phyloP scores from a whole-genome alignment of 805 yeast species.

The Kluyveromyces wickerhamii region DNA sequence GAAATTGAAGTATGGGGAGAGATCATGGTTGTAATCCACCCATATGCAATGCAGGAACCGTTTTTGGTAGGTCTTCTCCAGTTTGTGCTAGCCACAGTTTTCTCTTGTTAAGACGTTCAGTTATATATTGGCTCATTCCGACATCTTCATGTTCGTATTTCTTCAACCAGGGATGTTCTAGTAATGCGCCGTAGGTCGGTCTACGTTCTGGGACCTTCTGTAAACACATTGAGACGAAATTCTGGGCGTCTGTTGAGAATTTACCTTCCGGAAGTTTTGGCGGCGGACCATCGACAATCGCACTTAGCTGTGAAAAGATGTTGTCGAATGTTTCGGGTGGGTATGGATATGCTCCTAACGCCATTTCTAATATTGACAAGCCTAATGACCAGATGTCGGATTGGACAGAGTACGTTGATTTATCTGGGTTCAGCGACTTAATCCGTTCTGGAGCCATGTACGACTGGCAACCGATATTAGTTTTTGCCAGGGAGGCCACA shows the following conservation, averaged over 20 bases:
- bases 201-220: constrained; percentile 74
- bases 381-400: constrained; percentile 96
- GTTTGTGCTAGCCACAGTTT: constrained; percentile 22
- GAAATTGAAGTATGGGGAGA: too few relatives aligned
- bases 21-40: constrained; percentile 26
- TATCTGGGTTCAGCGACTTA: constrained; percentile 64
- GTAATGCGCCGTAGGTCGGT: constrained; percentile 69
- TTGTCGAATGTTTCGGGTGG: constrained; percentile 89
- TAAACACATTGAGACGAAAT: constrained; percentile 70
- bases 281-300: constrained; percentile 93
- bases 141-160: constrained; percentile 38
- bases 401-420: constrained; percentile 79
- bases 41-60: constrained; percentile 31
- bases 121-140: constrained; percentile 32
- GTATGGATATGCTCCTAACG: constrained; percentile 90
- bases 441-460: constrained; percentile 99
- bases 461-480: constrained; percentile 95
- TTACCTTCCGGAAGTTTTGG: constrained; percentile 60
- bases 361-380: constrained; percentile 74
- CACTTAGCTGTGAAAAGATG: constrained; percentile 87
- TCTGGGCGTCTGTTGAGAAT: constrained; percentile 70
- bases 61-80: constrained; percentile 20
- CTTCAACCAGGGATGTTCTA: constrained; percentile 78
- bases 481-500: constrained; percentile 89
- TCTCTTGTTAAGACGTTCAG: constrained; percentile 28